Base-by-base conservation (phyloP, 1,284 basidiomycete species). In the Ustilago bromivora region DNA sequence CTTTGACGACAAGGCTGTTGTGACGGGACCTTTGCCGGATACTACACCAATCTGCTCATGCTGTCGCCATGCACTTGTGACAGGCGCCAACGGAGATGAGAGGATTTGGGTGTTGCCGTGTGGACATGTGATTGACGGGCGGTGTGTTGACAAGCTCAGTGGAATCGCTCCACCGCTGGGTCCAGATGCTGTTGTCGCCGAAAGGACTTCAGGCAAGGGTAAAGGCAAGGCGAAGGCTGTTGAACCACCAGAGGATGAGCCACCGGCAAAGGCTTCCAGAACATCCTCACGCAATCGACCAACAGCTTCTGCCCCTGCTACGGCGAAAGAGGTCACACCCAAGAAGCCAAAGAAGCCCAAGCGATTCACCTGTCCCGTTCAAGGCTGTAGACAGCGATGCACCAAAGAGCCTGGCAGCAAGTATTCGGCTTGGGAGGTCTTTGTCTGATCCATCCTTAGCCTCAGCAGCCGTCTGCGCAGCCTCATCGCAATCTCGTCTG, bases 91-190 rank as follows among this genome's bases (percentile, higher is more conserved):
- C 1, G 79, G 72, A 38, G 74, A 80, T n/a, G 40, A 70, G 38
- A 69, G 81, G 35, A 66, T 84, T 2, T 84, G 80, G 80, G 79
- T 71, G 4, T 49, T 84, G 32, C 82, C 82, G 0, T 84, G 83
- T 41, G 83, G 83, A 0, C 83, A 84, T 57, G 79, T 82, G 31
- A 73, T 84, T 12, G 83, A 84, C 41, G 83, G 83, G 2, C 69
- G 75, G 5, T 84, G 83, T 60, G 57, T 84, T 2, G 55, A 79
- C 10, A 57, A 65, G n/a, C 46, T 84, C 7, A 82, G 81, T 43
- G 67, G 70, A 12, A 43, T 70, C 34, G 34, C 62, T 35, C 47
- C 53, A 9, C 36, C 41, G 1, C 13, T 35, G 19, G 31, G 34
- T 23, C n/a, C 57, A 10, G 35, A 36, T 15, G 17, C 28, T 23